phyloP scores from a whole-genome alignment of 805 yeast genomes.

The Cyberlindnera sargentensis region DNA sequence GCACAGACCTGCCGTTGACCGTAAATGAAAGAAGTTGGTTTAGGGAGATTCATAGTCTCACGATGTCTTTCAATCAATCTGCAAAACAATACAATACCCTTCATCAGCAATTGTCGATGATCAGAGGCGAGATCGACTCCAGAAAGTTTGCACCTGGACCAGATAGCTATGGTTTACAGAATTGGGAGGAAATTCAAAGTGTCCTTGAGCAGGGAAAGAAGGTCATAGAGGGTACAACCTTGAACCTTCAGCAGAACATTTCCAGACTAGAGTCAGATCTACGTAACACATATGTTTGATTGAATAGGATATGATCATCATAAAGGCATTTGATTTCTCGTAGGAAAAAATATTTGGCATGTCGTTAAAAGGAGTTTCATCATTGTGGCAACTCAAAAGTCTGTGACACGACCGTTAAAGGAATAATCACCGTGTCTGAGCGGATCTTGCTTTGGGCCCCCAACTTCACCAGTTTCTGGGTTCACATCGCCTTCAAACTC shows the following conservation, averaged over 20 bases:
- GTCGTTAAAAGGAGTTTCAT: no score
- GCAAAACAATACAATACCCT: conserved; percentile 22
- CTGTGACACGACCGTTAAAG: conserved; percentile 94
- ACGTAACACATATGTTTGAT: conserved; percentile 4
- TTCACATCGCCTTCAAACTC: conserved; percentile 94
- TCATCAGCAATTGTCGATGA: conserved; percentile 23
- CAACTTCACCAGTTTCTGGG: conserved; percentile 91
- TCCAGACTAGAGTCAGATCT: conserved; percentile 18
- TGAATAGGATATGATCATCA: neutral
- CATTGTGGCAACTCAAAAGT: conserved; percentile 43
- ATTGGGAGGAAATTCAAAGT: conserved; percentile 28
- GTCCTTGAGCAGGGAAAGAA: conserved; percentile 28
- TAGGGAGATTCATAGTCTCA: conserved; percentile 31
- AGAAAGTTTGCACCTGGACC: conserved; percentile 1
- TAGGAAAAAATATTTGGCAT: neutral
- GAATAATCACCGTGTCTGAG: conserved; percentile 88
- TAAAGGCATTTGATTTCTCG: no score
- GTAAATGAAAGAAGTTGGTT: conserved; percentile 40
- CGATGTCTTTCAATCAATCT: conserved; percentile 25
- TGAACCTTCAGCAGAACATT: conserved; percentile 11
- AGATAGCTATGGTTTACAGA: conserved; percentile 5
- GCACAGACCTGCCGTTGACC: conserved; percentile 28
- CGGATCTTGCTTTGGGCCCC: conserved; percentile 98
- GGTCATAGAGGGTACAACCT: conserved; percentile 18
- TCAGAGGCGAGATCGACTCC: conserved; percentile 22